These are phyloP conservation scores for Kondoa malvinella DNA, from an alignment of 768 basidiomycete genomes.

Conservation along the genomic window DNA sequence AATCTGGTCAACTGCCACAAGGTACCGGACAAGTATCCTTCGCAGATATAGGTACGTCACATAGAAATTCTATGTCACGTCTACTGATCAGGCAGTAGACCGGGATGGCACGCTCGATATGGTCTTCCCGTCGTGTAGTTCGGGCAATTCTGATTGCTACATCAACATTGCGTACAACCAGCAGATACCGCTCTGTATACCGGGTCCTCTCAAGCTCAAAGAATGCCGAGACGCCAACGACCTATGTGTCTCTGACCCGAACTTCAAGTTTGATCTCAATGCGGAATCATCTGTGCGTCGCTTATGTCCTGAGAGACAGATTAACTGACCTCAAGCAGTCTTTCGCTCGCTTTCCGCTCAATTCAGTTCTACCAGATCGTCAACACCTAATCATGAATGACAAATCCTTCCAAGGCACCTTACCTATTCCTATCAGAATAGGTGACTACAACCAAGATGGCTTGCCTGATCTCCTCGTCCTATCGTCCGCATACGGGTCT, in stretches of 20 bases:
- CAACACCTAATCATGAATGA: conserved; percentile 50
- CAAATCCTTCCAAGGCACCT: conserved; percentile 44
- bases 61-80: conserved; percentile 7
- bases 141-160: conserved; percentile 50
- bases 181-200: conserved; percentile 59
- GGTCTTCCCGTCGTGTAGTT: conserved; percentile 68
- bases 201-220: conserved; percentile 39
- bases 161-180: conserved; percentile 88
- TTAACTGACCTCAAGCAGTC: conserved; percentile 35
- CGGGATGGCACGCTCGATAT: conserved; percentile 94
- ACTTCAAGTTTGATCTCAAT: conserved; percentile 59
- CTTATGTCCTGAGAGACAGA: conserved; percentile 11
- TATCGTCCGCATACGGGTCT: conserved; percentile 12
- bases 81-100: conserved; percentile 35
- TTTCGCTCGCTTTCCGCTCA: conserved; percentile 50
- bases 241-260: conserved; percentile 64
- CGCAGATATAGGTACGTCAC: conserved; percentile 61
- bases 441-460: conserved; percentile 90
- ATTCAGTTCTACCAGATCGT: conserved; percentile 41
- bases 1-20: conserved; percentile 50
- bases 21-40: conserved; percentile 68
- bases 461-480: conserved; percentile 61
- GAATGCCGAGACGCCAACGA: conserved; percentile 58
- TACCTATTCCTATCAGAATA: conserved; percentile 61
- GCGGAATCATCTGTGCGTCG: conserved; percentile 40